A percentile compares a stretch with the other conserved stretches of the same genome.
phyloP scores from a whole-genome alignment of 2,329 filamentous ascomycete genomes.

The Pseudopithomyces chartarum region DNA sequence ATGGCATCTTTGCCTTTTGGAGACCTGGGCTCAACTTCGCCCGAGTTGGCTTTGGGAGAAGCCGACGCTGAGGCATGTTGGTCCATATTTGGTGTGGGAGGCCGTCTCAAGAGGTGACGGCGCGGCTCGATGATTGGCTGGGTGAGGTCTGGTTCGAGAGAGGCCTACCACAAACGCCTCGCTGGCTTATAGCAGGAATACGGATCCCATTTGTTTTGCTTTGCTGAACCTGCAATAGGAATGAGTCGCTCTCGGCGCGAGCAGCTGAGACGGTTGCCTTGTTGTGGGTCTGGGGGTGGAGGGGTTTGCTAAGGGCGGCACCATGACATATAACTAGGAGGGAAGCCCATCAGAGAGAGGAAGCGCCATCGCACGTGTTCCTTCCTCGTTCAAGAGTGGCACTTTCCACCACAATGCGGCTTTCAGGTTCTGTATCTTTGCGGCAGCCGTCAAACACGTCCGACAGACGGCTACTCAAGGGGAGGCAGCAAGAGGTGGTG shows the following conservation, averaged over 20 bases:
- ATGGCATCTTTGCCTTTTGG: background rate
- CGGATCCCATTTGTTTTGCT: background rate
- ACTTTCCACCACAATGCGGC: background rate
- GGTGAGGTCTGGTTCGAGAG: background rate
- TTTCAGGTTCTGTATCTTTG: background rate
- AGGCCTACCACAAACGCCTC: constrained; percentile 5
- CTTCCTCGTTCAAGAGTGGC: background rate
- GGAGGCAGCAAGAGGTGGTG: background rate
- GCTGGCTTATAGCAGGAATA: background rate
- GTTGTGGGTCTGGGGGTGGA: constrained; percentile 6
- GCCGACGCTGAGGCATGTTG: background rate
- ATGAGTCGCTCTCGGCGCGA: background rate
- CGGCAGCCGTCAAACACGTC: no score
- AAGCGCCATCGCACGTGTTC: background rate
- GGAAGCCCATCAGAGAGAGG: background rate
- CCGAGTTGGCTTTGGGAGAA: background rate
- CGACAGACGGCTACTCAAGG: no score
- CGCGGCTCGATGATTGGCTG: constrained; percentile 8
- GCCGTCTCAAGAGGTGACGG: background rate
- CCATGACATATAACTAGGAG: constrained; percentile 15
- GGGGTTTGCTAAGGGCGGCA: constrained; percentile 11
- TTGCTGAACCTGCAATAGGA: constrained; percentile 1
- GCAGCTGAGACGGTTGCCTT: constrained; percentile 28
- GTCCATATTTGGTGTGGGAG: constrained; percentile 5
- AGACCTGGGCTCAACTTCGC: background rate